phyloP scores from a whole-genome alignment of 805 yeast genomes.

The Starmerella etchellsii region DNA sequence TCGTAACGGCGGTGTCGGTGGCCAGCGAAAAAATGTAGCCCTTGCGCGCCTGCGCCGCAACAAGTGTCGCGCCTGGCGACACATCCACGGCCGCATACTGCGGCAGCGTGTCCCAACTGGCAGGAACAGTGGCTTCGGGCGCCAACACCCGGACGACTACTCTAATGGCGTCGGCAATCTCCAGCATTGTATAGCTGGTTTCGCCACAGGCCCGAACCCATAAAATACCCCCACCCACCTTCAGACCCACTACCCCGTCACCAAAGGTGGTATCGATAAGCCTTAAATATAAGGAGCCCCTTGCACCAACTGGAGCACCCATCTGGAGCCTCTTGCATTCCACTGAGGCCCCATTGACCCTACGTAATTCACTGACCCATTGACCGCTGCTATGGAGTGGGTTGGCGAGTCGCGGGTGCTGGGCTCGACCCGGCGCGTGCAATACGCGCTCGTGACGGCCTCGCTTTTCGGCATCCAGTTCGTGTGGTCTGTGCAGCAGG shows the following conservation, averaged over 20 bases:
- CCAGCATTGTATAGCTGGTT: too few species aligned
- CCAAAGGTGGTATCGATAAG: too few species aligned
- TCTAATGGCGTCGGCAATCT: not conserved
- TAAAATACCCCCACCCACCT: too few species aligned
- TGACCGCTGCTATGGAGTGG: slow-evolving; percentile 18
- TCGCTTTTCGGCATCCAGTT: slow-evolving; percentile 45
- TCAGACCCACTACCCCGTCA: too few species aligned
- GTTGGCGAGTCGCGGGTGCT: slow-evolving; percentile 17
- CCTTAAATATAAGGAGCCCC: too few species aligned
- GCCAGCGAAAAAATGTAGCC: too few species aligned
- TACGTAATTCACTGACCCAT: not conserved
- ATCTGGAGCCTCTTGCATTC: too few species aligned
- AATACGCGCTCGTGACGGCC: slow-evolving; percentile 22
- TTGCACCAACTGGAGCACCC: too few species aligned
- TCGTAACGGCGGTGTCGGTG: too few species aligned
- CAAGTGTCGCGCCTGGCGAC: not conserved
- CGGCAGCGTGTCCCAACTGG: slow-evolving; percentile 1
- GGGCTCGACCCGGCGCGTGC: slow-evolving; percentile 11
- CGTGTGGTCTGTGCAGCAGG: slow-evolving; percentile 55
- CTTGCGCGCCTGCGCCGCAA: not conserved
- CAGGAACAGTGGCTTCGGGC: not conserved
- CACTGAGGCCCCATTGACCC: too few species aligned
- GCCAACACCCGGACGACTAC: not conserved
- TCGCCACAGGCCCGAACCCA: too few species aligned
- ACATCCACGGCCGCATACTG: not conserved